Base-by-base conservation (phyloP, 192 early-diverging fungal species). In the Mortierella alpina region DNA sequence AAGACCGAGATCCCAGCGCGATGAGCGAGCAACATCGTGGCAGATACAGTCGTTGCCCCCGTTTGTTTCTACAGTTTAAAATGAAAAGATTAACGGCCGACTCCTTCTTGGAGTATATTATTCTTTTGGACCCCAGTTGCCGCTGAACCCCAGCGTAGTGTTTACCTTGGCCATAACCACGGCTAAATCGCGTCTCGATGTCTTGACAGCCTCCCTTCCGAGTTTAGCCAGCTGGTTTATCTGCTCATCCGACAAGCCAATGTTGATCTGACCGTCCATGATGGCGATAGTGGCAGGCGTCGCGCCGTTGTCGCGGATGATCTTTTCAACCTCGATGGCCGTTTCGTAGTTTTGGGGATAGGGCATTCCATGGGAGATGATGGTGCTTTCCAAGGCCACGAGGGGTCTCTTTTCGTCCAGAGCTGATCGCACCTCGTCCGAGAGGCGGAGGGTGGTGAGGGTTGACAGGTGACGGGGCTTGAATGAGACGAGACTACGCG, bases 291-390 rank as follows among this genome's bases (percentile, higher is more conserved):
- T 96, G 1, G 97, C 97, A 0, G 97, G 96, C 2, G 87, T 84
- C 41, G 92, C 90, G 0, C 95, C 95, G 59, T 93, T 72, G 12
- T 86, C 72, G 2, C 87, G 84, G 5, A 99, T 88, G 49, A 94
- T 89, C 31, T 82, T 69, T 75, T 99, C 97, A 49, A 99, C 93
- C 22, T 80, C 85, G 22, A 88, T 84, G 2, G 97, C 96, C 0
- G 94, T 97, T 64, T 94, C 90, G 31, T 95, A 84, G 85, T 99
- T 99, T 52, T 92, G 89, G 22, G 96, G 96, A 83, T 93, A 96
- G 10, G 96, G 96, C 95, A 99, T 96, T 69, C 92, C 97, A 82
- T 99, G 97, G 71, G 93, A 93, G 72, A 99, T 97, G 68, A 99
- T 98, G 17, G 96, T 98, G 1, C 94, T 95, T 81, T 99, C 96